These are phyloP conservation scores for Syncephalis plumigaleata DNA, from an alignment of 371 early-diverging fungal genomes.

Conservation along the genomic window DNA sequence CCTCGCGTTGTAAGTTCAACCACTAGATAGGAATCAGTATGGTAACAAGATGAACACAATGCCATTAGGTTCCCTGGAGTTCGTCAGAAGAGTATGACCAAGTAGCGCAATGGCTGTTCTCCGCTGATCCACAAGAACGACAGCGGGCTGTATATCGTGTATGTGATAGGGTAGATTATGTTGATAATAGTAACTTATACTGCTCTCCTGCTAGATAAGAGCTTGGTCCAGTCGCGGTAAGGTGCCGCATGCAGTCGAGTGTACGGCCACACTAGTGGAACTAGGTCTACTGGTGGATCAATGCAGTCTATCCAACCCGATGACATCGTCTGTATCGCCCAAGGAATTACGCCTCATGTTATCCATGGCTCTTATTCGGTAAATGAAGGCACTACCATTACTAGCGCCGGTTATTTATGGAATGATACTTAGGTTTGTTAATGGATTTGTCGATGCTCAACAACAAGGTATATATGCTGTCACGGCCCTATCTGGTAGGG, in stretches of 20 bases:
- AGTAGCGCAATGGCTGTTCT: too few species aligned
- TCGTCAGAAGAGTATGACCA: too few species aligned
- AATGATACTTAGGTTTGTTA: constrained; percentile 35
- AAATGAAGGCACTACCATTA: neutral
- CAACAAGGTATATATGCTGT: constrained; percentile 27
- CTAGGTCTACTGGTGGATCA: constrained; percentile 25
- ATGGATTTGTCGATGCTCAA: constrained; percentile 39
- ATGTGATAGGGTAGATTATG: neutral
- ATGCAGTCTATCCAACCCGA: constrained; percentile 5
- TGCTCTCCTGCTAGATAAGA: constrained; percentile 22
- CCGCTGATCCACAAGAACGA: too few species aligned
- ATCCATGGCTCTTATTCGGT: constrained; percentile 31
- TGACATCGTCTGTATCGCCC: too few species aligned
- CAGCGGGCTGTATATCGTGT: neutral
- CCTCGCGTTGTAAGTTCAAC: too few species aligned
- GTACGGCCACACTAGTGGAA: constrained; percentile 33
- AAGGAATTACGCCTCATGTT: constrained; percentile 35
- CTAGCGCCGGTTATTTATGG: too few species aligned
- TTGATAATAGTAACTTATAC: too few species aligned
- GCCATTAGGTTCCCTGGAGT: too few species aligned
- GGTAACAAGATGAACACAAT: too few species aligned
- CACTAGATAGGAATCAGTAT: too few species aligned
- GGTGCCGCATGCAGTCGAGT: constrained; percentile 34
- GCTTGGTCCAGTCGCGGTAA: constrained; percentile 41
- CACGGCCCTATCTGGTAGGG: too few species aligned